A percentile compares a stretch with the other conserved stretches of the same genome.
These are phyloP conservation scores for Vigna reflexopilosa DNA, from an alignment of 306 rosid species.

Conservation along the genomic window DNA sequence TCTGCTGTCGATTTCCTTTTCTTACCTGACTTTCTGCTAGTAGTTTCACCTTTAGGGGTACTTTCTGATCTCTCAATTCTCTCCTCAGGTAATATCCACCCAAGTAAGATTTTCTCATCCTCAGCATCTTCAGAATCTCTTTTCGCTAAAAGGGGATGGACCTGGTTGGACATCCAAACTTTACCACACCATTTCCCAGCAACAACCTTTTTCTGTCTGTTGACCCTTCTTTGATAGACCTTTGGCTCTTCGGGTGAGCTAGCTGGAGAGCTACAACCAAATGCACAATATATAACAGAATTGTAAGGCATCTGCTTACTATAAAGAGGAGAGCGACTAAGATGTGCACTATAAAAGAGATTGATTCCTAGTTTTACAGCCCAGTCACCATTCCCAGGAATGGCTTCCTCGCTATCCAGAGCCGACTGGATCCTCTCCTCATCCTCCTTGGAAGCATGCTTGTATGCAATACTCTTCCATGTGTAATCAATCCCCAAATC, in stretches of 20 bases:
- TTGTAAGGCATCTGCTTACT: constrained; percentile 99
- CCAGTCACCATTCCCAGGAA: constrained; percentile 94
- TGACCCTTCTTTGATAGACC: constrained; percentile 73
- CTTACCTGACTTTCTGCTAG: constrained; percentile 59
- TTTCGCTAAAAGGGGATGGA: constrained; percentile 82
- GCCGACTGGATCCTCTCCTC: constrained; percentile 83
- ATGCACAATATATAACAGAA: constrained; percentile 87
- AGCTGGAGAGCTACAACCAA: constrained; percentile 78
- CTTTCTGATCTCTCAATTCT: constrained; percentile 63
- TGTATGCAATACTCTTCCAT: constrained; percentile 72
- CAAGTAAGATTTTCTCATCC: constrained; percentile 53
- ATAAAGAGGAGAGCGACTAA: constrained; percentile 91
- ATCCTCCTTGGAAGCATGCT: constrained; percentile 74
- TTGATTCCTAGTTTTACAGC: constrained; percentile 96
- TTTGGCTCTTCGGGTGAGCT: constrained; percentile 62
- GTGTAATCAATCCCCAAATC: constrained; percentile 67
- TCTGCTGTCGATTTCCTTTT: constrained; percentile 74
- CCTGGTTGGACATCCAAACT: constrained; percentile 98
- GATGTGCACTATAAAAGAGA: constrained; percentile 95
- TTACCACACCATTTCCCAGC: constrained; percentile 99
- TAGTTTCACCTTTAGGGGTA: constrained; percentile 49
- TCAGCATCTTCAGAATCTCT: constrained; percentile 68
- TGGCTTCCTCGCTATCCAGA: constrained; percentile 90
- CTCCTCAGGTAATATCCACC: constrained; percentile 60
- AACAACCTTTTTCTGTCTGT: constrained; percentile 80